Evolutionary conservation across 1,284 basidiomycete genomes (phyloP).

Genomic region (Boletus subluridellus): DNA sequence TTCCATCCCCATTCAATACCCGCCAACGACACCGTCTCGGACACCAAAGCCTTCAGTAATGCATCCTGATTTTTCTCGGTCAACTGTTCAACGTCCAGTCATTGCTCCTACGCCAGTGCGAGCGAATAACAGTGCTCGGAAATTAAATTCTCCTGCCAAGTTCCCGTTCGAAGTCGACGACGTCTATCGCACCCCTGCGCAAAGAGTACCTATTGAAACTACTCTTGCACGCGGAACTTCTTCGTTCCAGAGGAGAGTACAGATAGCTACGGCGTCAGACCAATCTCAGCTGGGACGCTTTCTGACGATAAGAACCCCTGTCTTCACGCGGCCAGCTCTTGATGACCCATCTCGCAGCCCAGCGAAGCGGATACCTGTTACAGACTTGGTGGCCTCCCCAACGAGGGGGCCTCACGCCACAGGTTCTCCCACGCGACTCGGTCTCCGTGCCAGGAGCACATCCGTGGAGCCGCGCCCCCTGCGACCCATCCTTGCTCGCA

Average conservation of each 20-base stretch:
- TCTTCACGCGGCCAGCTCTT: conserved; percentile 37
- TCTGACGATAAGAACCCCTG: conserved; percentile 19
- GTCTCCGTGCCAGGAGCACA: conserved; percentile 27
- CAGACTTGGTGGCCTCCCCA: conserved; percentile 31
- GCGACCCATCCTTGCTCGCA: conserved; percentile 17
- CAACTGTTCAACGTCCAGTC: conserved; percentile 19
- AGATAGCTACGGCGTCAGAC: conserved; percentile 17
- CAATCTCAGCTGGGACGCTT: conserved; percentile 12
- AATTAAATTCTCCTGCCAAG: conserved; percentile 34
- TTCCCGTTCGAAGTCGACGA: conserved; percentile 38
- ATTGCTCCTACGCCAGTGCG: conserved; percentile 25
- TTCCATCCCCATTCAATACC: not conserved
- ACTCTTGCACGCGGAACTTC: conserved; percentile 48
- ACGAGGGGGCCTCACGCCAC: conserved; percentile 22
- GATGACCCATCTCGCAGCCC: conserved; percentile 48
- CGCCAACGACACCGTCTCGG: conserved; percentile 15
- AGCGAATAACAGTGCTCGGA: conserved; percentile 5
- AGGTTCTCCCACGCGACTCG: conserved; percentile 21
- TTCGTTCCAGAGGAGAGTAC: conserved; percentile 45
- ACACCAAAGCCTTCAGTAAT: conserved; percentile 6
- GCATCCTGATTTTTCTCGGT: conserved; percentile 15
- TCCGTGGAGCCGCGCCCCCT: conserved; percentile 25
- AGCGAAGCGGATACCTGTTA: conserved; percentile 51
- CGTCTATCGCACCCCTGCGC: conserved; percentile 53
- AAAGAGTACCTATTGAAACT: conserved; percentile 53